Conservation (phyloP, 345 rosid genomes). For the Eucalyptus decipiens region DNA sequence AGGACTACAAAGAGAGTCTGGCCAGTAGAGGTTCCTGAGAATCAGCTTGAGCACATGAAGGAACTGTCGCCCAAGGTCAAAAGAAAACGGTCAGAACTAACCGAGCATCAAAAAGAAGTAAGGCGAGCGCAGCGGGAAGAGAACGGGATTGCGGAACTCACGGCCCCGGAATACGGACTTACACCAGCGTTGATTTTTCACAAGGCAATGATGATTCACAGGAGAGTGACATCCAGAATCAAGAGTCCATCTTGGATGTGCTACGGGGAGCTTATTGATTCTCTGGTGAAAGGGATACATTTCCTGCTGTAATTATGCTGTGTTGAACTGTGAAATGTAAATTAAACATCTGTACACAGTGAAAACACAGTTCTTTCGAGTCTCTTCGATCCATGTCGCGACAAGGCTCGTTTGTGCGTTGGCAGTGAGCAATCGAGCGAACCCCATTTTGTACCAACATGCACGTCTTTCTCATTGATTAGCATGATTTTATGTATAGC, state of each 20-base stretch:
- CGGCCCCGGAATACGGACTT: constrained; percentile 37
- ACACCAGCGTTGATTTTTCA: constrained; percentile 36
- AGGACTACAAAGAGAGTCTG: constrained; percentile 30
- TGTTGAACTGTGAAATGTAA: not conserved
- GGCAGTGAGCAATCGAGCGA: not conserved
- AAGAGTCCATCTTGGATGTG: constrained; percentile 16
- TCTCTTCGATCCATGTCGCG: not conserved
- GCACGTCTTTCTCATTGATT: not conserved
- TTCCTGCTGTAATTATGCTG: not conserved
- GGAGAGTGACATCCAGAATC: constrained; percentile 16
- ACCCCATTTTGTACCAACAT: not conserved
- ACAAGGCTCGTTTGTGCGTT: not conserved
- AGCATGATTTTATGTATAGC: not conserved
- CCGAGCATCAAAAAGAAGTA: constrained; percentile 46
- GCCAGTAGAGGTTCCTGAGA: not conserved
- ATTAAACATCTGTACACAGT: not conserved
- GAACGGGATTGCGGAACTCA: constrained; percentile 29
- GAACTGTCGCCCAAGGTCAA: not conserved
- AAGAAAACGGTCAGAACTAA: constrained; percentile 25
- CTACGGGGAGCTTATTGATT: not conserved
- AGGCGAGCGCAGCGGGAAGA: constrained; percentile 39
- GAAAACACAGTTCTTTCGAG: not conserved
- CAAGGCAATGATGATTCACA: constrained; percentile 33
- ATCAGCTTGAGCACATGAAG: not conserved
- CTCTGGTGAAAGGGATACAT: not conserved